Percentiles rank a stretch among this genome's conserved stretches.
Evolutionary conservation across 1,139 yeast genomes (phyloP).

Genomic region (Debaryomycetaceae sp.): DNA sequence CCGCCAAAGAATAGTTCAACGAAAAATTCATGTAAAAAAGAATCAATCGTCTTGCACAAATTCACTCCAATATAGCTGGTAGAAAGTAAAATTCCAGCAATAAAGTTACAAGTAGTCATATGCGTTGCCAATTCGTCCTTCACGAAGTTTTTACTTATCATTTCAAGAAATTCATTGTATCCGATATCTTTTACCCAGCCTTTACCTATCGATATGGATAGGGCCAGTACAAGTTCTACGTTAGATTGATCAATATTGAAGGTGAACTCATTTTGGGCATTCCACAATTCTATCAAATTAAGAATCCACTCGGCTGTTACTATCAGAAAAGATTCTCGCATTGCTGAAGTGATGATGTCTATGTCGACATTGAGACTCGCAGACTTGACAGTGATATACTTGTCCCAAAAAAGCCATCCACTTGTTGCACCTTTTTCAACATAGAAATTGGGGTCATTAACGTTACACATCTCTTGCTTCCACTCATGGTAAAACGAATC

Average conservation of each 20-base stretch:
- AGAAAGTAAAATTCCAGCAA: constrained; percentile 55
- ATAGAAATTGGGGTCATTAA: constrained; percentile 46
- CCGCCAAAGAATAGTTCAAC: constrained; percentile 50
- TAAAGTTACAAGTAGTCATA: constrained; percentile 58
- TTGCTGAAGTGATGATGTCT: not conserved
- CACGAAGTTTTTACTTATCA: constrained; percentile 51
- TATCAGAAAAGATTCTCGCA: constrained; percentile 1
- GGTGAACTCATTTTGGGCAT: constrained; percentile 62
- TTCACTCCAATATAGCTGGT: constrained; percentile 33
- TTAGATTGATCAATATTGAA: constrained; percentile 61
- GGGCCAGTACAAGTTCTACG: constrained; percentile 48
- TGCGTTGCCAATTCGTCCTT: constrained; percentile 64
- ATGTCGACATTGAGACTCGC: not conserved
- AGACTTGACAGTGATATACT: constrained; percentile 12
- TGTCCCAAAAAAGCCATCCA: constrained; percentile 85
- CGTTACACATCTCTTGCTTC: constrained; percentile 51
- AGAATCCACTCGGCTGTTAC: constrained; percentile 60
- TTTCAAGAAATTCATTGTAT: constrained; percentile 45
- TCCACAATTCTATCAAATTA: constrained; percentile 50
- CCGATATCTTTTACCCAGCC: constrained; percentile 32
- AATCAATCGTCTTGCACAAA: constrained; percentile 38
- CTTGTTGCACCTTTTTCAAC: constrained; percentile 53
- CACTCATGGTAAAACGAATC: constrained; percentile 43
- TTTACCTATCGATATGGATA: constrained; percentile 44
- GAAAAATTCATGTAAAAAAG: constrained; percentile 42